Evolutionary conservation across 2,329 filamentous ascomycete genomes (phyloP).

Genomic region (Thielaviopsis ethacetica): DNA sequence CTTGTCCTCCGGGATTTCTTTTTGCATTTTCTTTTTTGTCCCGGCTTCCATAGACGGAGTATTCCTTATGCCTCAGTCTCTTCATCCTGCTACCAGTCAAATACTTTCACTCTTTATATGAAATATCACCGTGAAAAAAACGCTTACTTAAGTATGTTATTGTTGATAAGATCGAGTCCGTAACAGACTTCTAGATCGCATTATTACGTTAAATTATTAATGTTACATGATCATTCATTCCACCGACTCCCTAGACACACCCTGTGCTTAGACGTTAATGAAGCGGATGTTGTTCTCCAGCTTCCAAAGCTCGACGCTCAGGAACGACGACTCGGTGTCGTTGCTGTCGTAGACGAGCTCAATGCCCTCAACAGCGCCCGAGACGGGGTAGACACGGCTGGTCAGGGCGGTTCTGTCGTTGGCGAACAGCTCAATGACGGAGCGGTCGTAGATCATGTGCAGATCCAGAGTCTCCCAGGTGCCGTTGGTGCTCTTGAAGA

Average conservation of each 20-base stretch:
- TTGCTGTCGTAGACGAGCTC: slow-evolving; percentile 12
- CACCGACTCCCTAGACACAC: not conserved
- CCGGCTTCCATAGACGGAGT: too few species aligned
- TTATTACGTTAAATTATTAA: too few species aligned
- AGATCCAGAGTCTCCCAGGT: slow-evolving; percentile 14
- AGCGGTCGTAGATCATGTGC: slow-evolving; percentile 14
- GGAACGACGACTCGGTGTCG: slow-evolving; percentile 3
- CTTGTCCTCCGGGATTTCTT: not conserved
- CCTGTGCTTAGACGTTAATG: not conserved
- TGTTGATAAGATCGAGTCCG: too few species aligned
- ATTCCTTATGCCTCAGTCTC: too few species aligned
- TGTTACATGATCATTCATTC: too few species aligned
- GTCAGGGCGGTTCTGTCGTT: slow-evolving; percentile 15
- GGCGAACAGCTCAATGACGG: slow-evolving; percentile 14
- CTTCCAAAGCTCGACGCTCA: slow-evolving; percentile 9
- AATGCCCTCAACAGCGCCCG: slow-evolving; percentile 10
- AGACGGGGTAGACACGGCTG: slow-evolving; percentile 14
- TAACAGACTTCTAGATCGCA: too few species aligned
- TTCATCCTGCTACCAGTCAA: too few species aligned
- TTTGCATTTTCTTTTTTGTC: too few species aligned
- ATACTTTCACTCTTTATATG: too few species aligned
- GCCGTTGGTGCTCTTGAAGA: slow-evolving; percentile 5
- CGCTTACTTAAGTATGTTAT: too few species aligned
- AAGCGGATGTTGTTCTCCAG: slow-evolving; percentile 2
- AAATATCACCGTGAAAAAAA: too few species aligned